Percentiles rank a stretch among this genome's conserved stretches.
These are phyloP conservation scores for Debaryomycetaceae sp. DNA, from an alignment of 1,139 yeast species.

Conservation along the genomic window DNA sequence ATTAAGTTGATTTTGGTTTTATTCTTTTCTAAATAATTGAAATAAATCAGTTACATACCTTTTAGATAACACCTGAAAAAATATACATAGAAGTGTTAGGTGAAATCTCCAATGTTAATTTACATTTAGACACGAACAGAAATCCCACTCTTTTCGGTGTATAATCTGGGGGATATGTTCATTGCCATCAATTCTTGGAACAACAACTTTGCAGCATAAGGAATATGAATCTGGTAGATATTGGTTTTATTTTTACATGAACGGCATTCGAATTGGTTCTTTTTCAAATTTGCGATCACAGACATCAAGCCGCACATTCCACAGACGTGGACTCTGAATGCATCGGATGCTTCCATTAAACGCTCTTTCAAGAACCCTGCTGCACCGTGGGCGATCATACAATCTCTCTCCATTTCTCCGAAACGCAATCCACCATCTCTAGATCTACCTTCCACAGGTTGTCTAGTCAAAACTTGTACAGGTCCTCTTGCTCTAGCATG, in stretches of 20 bases:
- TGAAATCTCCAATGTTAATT: neutral
- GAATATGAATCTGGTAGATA: slow-evolving; percentile 94
- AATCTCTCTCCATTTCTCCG: slow-evolving; percentile 99
- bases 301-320: slow-evolving; percentile 98
- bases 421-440: slow-evolving; percentile 99
- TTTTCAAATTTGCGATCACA: slow-evolving; percentile 94
- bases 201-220: slow-evolving; percentile 92
- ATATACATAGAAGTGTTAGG: neutral
- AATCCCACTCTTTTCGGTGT: slow-evolving; percentile 59
- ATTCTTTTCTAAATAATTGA: neutral
- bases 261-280: slow-evolving; percentile 96
- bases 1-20: slow-evolving; percentile 2
- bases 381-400: slow-evolving; percentile 99
- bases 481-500: slow-evolving; percentile 99
- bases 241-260: slow-evolving; percentile 98
- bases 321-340: slow-evolving; percentile 96
- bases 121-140: slow-evolving; percentile 33
- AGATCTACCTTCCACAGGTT: slow-evolving; percentile 99
- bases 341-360: slow-evolving; percentile 98
- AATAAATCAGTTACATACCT: neutral
- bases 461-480: slow-evolving; percentile 95
- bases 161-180: slow-evolving; percentile 89
- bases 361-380: slow-evolving; percentile 97
- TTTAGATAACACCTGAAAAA: slow-evolving; percentile 7
- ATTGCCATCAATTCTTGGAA: slow-evolving; percentile 99